phyloP scores from a whole-genome alignment of 352 stramenopile genomes.

The Blastocystis sp. region DNA sequence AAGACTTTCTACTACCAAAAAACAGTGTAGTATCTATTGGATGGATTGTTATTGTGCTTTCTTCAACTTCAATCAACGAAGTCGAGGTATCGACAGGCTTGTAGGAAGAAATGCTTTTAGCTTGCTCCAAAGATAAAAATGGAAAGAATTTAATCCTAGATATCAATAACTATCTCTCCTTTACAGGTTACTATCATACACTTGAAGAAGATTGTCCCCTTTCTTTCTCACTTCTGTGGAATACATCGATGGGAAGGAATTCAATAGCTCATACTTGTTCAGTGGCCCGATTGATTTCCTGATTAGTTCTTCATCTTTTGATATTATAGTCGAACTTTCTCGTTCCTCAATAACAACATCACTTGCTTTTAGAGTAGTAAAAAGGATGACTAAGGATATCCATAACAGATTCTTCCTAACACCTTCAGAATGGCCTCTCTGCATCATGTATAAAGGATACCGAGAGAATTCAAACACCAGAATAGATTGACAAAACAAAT shows the following conservation, averaged over 20 bases:
- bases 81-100: neutral
- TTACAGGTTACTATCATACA: constrained; percentile 41
- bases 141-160: constrained; percentile 39
- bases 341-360: neutral
- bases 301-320: constrained; percentile 11
- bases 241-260: constrained; percentile 19
- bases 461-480: too few species aligned
- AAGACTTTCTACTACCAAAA: neutral
- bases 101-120: constrained; percentile 21
- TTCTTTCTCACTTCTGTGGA: neutral
- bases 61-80: neutral
- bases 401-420: neutral
- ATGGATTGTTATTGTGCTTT: neutral
- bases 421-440: neutral
- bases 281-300: constrained; percentile 28
- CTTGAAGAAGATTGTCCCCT: constrained; percentile 29
- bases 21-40: neutral
- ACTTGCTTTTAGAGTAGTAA: neutral
- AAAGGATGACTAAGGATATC: neutral
- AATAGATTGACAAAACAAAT: too few species aligned
- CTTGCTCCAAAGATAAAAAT: neutral
- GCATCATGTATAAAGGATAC: neutral
- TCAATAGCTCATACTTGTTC: constrained; percentile 36
- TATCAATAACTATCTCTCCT: neutral
- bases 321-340: neutral